Percentiles rank a stretch among this genome's conserved stretches.
Evolutionary conservation across 352 stramenopile genomes (phyloP).

Genomic region (Bremia lactucae): DNA sequence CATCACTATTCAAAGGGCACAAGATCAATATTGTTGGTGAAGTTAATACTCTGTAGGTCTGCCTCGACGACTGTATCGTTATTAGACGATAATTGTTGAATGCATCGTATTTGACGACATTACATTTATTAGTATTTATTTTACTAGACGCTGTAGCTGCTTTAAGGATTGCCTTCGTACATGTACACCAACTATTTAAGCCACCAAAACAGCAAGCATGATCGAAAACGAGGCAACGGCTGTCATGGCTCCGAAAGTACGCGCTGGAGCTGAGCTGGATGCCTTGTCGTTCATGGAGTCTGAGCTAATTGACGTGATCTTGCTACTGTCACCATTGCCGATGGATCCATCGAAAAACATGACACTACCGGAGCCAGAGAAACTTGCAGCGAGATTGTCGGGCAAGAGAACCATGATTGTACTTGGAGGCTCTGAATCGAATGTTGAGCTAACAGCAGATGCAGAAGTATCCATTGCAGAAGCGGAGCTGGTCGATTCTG

Average conservation of each 20-base stretch:
- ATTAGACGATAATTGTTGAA: not conserved
- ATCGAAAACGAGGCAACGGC: constrained; percentile 10
- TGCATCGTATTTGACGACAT: not conserved
- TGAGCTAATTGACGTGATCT: constrained; percentile 10
- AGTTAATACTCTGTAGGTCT: constrained; percentile 53
- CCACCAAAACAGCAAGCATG: constrained; percentile 8
- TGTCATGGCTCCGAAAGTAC: constrained; percentile 6
- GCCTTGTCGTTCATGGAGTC: constrained; percentile 7
- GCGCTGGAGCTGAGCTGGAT: constrained; percentile 6
- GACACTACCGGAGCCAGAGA: constrained; percentile 32
- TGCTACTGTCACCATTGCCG: constrained; percentile 9
- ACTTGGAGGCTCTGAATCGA: constrained; percentile 23
- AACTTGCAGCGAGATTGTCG: constrained; percentile 32
- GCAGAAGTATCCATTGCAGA: constrained; percentile 3
- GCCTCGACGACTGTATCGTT: constrained; percentile 7
- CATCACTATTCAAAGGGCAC: constrained; percentile 63
- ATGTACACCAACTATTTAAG: constrained; percentile 9
- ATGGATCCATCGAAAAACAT: constrained; percentile 29
- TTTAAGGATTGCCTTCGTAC: too few species aligned
- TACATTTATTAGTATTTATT: not conserved
- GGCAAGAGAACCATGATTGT: constrained; percentile 51
- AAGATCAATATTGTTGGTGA: constrained; percentile 77
- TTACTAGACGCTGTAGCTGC: not conserved
- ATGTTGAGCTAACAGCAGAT: constrained; percentile 11
- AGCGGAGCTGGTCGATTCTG: constrained; percentile 1